Evolutionary conservation across 768 basidiomycete genomes (phyloP).

Genomic region (Pulveroboletus ravenelii): DNA sequence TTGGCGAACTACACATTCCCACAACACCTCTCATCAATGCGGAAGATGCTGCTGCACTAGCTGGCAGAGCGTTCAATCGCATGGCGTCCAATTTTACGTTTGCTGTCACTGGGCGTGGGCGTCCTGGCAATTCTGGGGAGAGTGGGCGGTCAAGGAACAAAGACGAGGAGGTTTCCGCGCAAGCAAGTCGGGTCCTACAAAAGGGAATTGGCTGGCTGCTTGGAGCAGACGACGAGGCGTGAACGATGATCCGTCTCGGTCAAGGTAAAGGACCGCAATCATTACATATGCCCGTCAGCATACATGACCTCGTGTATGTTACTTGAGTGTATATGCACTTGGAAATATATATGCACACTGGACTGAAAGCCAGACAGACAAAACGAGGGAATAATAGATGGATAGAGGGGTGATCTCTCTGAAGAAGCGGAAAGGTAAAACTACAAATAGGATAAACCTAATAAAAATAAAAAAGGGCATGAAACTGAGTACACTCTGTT

Average conservation of each 20-base stretch:
- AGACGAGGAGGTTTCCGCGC: constrained; percentile 61
- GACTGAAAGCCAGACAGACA: constrained; percentile 23
- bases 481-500: constrained; percentile 9
- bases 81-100: constrained; percentile 77
- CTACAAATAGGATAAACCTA: constrained; percentile 27
- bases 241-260: constrained; percentile 21
- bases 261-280: not conserved
- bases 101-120: constrained; percentile 43
- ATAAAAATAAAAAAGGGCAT: constrained; percentile 19
- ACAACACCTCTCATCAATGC: constrained; percentile 64
- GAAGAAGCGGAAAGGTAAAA: constrained; percentile 23
- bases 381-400: constrained; percentile 15
- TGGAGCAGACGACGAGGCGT: constrained; percentile 70
- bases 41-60: constrained; percentile 76
- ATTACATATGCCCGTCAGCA: constrained; percentile 16
- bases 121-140: constrained; percentile 18
- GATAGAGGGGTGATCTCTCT: constrained; percentile 1
- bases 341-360: constrained; percentile 24
- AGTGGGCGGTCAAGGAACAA: constrained; percentile 32
- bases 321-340: constrained; percentile 16
- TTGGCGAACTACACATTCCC: constrained; percentile 66
- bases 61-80: constrained; percentile 71
- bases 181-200: constrained; percentile 74
- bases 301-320: constrained; percentile 14
- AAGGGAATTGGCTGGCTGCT: constrained; percentile 96